Base-by-base conservation (phyloP, 2,329 filamentous ascomycete species). In the Xylariaceae sp. region DNA sequence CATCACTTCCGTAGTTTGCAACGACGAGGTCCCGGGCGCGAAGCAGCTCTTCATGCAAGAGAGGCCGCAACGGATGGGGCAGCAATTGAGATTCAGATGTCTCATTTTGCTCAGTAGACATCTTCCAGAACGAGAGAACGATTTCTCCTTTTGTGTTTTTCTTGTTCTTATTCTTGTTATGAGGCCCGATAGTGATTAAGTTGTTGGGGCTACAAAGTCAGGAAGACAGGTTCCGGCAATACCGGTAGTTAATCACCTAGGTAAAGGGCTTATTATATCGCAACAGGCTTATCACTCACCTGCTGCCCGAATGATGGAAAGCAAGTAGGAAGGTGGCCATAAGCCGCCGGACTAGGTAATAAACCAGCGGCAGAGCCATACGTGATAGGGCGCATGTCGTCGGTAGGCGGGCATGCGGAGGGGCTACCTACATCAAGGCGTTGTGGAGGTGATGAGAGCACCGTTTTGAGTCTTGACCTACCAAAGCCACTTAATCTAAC, bases 61-160 rank as follows among this genome's bases (percentile, higher is more conserved):
- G 65, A 13, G 66, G 66, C 43, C 65, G 61, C 42, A 70, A 39
- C 11, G 67, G 67, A 30, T 70, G 67, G 43, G 60, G 57, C 13
- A 56, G 42, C 33, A 16, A 4, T 20, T 36, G 32, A 16, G 36
- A 26, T 32, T 33, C 32, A 16, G 45, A 29, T 11, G 36, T 27
- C 21, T 30, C 32, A n/a, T 57, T 33, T 41, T 47, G 20, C 6
- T 45, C 44, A 10, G 50, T 16, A 51, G 51, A 29, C 52, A 57
- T 51, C 16, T 39, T 16, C 29, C 13, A 32, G 20, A 20, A 10
- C 23, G 13, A 43, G 33, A 37, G 6, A 29, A 20, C 20, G 40
- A 44, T 27, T 41, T 16, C 16, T 3, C 35, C 24, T 29, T 24
- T 24, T n/a, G n/a, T n/a, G n/a, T n/a, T n/a, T n/a, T n/a, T n/a